A percentile compares a stretch with the other conserved stretches of the same genome.
Evolutionary conservation across 1,284 basidiomycete genomes (phyloP).

Genomic region (Leccinum holopus): DNA sequence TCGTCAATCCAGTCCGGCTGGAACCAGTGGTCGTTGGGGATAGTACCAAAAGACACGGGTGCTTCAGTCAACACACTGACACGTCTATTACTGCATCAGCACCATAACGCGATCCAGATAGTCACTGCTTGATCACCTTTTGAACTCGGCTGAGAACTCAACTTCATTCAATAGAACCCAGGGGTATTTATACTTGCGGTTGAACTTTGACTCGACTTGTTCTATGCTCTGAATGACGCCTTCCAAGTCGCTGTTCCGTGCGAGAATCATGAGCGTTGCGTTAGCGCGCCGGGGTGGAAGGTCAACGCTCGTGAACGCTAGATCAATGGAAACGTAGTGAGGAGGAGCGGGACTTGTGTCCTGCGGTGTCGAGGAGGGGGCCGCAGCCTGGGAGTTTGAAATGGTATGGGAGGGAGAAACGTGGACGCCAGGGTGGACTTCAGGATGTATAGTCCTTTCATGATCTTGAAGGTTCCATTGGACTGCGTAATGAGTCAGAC

Average conservation of each 20-base stretch:
- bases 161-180: constrained; percentile 75
- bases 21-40: constrained; percentile 73
- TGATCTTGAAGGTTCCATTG: constrained; percentile 1
- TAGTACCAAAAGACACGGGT: constrained; percentile 65
- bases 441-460: neutral
- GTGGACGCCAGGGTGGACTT: neutral
- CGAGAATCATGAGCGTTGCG: constrained; percentile 34
- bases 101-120: constrained; percentile 2
- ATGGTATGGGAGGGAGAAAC: neutral
- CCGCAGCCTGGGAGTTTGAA: neutral
- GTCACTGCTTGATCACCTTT: constrained; percentile 39
- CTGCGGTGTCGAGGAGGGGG: neutral
- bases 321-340: constrained; percentile 7
- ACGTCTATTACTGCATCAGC: constrained; percentile 40
- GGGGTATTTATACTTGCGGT: constrained; percentile 63
- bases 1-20: constrained; percentile 85
- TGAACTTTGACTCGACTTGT: constrained; percentile 60
- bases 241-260: constrained; percentile 45
- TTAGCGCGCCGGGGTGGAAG: constrained; percentile 29
- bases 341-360: constrained; percentile 5
- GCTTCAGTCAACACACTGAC: constrained; percentile 56
- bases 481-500: constrained; percentile 3
- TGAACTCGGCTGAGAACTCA: constrained; percentile 69
- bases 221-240: constrained; percentile 55
- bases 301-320: neutral